Percentiles rank a stretch among this genome's conserved stretches.
phyloP scores from a whole-genome alignment of 129 eudicot genomes.

The Flaveria ramosissima region DNA sequence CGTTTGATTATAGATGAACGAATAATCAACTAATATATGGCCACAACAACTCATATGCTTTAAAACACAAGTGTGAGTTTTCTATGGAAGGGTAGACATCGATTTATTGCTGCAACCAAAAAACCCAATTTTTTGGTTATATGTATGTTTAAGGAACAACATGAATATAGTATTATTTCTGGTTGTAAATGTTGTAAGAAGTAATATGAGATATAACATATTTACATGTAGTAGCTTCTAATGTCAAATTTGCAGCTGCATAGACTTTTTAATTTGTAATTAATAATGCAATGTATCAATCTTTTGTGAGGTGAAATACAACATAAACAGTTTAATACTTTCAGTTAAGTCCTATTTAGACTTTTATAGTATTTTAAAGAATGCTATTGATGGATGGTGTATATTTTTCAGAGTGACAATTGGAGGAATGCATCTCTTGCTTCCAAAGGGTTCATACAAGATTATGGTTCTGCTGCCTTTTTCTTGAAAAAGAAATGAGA shows the following conservation, averaged over 20 bases:
- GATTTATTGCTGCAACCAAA: too few species aligned
- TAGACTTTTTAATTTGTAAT: conserved; percentile 33
- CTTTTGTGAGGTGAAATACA: conserved; percentile 29
- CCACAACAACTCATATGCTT: too few species aligned
- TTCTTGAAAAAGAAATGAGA: conserved; percentile 45
- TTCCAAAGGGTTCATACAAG: conserved; percentile 62
- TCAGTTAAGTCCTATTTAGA: neutral
- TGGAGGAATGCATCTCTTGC: conserved; percentile 65
- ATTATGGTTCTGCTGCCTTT: conserved; percentile 46
- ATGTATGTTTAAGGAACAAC: too few species aligned
- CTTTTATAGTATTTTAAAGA: neutral
- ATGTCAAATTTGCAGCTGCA: conserved; percentile 16
- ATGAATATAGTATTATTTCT: too few species aligned
- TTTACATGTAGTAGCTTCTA: conserved; percentile 29
- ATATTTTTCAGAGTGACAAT: conserved; percentile 72
- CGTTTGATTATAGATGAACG: too few species aligned
- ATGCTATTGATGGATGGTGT: conserved; percentile 50
- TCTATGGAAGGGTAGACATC: too few species aligned
- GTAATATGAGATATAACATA: conserved; percentile 33
- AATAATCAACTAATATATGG: too few species aligned
- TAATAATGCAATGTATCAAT: conserved; percentile 38
- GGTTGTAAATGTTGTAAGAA: conserved; percentile 39
- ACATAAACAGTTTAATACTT: neutral
- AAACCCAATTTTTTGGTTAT: too few species aligned
- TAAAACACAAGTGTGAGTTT: too few species aligned